Conservation (phyloP, 1,284 basidiomycete genomes). For the Fomitiporia mediterranea region DNA sequence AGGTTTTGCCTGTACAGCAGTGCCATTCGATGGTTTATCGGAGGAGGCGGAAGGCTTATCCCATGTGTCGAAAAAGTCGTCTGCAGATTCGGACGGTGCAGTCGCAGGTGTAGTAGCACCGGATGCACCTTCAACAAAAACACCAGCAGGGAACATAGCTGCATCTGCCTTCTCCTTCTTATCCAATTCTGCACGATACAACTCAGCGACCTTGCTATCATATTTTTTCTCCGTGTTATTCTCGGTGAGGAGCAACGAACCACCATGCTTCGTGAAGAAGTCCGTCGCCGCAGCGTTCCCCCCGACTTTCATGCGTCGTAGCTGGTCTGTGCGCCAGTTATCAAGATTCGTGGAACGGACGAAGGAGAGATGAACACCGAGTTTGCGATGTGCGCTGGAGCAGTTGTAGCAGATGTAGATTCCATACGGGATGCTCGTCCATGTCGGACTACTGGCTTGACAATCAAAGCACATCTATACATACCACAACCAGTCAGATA, state of each 20-base stretch:
- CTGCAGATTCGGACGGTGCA: conserved; percentile 44
- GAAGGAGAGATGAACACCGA: conserved; percentile 98
- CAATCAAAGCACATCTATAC: conserved; percentile 94
- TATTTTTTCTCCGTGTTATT: conserved; percentile 89
- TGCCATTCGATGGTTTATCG: conserved; percentile 45
- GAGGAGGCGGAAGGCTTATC: conserved; percentile 65
- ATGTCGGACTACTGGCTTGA: conserved; percentile 93
- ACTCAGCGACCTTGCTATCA: conserved; percentile 73
- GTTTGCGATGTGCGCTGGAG: conserved; percentile 91
- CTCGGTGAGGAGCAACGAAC: conserved; percentile 63
- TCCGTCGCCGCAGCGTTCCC: conserved; percentile 89
- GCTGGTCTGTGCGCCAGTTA: conserved; percentile 87
- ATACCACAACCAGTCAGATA: not conserved
- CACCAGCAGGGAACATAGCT: conserved; percentile 56
- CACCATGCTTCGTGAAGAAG: conserved; percentile 89
- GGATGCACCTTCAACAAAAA: conserved; percentile 72
- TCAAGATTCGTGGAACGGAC: conserved; percentile 98
- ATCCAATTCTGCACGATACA: conserved; percentile 92
- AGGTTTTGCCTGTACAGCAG: conserved; percentile 51
- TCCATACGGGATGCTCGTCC: conserved; percentile 95
- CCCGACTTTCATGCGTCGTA: conserved; percentile 95
- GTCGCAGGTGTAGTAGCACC: conserved; percentile 40
- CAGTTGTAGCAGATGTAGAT: conserved; percentile 99
- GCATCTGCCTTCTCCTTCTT: conserved; percentile 79
- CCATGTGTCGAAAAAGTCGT: conserved; percentile 97